A percentile compares a stretch with the other conserved stretches of the same genome.
phyloP scores from a whole-genome alignment of 192 early-diverging fungal species.

The Gigaspora rosea region DNA sequence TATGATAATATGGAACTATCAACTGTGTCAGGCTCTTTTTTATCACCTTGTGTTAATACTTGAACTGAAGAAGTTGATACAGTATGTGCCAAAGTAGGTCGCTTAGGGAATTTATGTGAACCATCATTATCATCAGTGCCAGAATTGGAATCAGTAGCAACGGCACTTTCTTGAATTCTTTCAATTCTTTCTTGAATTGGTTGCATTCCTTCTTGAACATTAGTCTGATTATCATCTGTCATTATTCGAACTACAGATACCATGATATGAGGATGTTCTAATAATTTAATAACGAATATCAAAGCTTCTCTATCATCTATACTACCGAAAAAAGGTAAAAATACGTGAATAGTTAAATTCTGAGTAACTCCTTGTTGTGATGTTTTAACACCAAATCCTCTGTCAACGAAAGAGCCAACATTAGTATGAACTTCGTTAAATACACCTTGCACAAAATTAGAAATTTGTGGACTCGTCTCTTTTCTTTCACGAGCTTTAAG shows the following conservation, averaged over 20 bases:
- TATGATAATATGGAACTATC: constrained; percentile 18
- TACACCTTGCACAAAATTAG: constrained; percentile 49
- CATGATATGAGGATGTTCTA: constrained; percentile 43
- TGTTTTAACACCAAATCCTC: constrained; percentile 61
- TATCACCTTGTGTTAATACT: constrained; percentile 6
- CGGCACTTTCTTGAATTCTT: neutral
- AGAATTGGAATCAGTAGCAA: neutral
- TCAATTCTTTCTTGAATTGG: too few relatives aligned
- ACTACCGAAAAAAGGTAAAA: constrained; percentile 75
- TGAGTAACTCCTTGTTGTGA: constrained; percentile 34
- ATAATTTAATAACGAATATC: constrained; percentile 52
- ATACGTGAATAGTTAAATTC: constrained; percentile 41
- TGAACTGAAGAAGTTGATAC: constrained; percentile 17
- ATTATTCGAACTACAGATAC: constrained; percentile 51
- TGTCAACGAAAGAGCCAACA: constrained; percentile 76
- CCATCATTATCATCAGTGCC: neutral
- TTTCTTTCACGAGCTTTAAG: neutral
- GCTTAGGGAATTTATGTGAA: neutral
- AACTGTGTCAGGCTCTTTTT: neutral
- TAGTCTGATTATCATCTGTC: neutral
- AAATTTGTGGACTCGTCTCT: constrained; percentile 47
- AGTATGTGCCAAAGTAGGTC: constrained; percentile 30
- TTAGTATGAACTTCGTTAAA: constrained; percentile 33
- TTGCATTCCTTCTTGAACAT: neutral
- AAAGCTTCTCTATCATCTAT: constrained; percentile 71